Conservation (phyloP, 768 basidiomycete species). For the Mycena crocata region DNA sequence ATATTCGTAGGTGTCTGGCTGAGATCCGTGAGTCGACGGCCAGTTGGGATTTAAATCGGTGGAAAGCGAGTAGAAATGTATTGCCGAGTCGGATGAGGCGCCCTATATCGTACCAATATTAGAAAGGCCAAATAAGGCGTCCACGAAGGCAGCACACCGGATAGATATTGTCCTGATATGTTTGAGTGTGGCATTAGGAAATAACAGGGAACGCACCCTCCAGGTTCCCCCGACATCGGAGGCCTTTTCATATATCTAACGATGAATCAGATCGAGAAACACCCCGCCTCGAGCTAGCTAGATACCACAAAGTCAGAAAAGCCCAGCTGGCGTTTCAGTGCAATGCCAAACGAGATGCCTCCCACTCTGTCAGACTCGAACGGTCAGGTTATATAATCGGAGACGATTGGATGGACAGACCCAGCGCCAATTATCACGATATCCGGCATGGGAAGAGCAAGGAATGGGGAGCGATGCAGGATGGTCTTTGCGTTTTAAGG, state of each 20-base stretch:
- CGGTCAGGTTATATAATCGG: neutral
- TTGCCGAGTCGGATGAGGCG: conserved; percentile 55
- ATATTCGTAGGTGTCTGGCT: conserved; percentile 57
- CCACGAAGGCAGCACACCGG: neutral
- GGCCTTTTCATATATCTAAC: conserved; percentile 27
- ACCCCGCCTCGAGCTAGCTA: neutral
- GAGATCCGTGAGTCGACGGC: conserved; percentile 53
- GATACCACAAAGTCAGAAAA: conserved; percentile 6
- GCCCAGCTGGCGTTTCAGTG: conserved; percentile 4
- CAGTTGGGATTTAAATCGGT: conserved; percentile 59
- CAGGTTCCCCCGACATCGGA: conserved; percentile 58
- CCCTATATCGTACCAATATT: conserved; percentile 42
- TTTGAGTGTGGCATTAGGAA: neutral
- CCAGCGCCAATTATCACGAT: conserved; percentile 10
- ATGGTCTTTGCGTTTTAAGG: too few relatives aligned
- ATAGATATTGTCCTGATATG: conserved; percentile 48
- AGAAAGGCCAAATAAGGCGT: conserved; percentile 36
- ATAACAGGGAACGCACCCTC: too few relatives aligned
- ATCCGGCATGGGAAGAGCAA: too few relatives aligned
- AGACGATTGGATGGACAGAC: neutral
- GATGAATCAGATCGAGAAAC: neutral
- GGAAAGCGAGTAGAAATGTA: conserved; percentile 58
- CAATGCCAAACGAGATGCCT: neutral
- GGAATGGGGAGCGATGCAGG: too few relatives aligned
- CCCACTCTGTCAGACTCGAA: neutral